Conservation (phyloP, 176 grass and related monocot species). For the Chrysopogon serrulatus region DNA sequence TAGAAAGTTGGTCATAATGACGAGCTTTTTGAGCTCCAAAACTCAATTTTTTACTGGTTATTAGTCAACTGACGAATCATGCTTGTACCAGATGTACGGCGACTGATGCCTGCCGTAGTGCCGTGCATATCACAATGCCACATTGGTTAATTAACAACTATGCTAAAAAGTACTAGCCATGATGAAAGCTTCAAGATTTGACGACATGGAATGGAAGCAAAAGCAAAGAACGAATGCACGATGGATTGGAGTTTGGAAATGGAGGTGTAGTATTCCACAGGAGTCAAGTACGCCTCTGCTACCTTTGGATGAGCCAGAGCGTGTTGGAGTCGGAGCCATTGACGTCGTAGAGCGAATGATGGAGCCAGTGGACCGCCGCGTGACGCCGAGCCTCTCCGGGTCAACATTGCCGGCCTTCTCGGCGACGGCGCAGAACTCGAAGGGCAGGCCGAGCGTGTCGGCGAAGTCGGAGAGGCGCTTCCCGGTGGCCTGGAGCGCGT, state of each 20-base stretch:
- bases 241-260: background rate
- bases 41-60: background rate
- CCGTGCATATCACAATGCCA: background rate
- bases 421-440: constrained; percentile 78
- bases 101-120: background rate
- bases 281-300: too few species aligned
- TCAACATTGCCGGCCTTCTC: constrained; percentile 86
- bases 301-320: constrained; percentile 83
- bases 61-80: background rate
- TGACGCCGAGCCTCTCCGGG: constrained; percentile 68
- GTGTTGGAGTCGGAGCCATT: constrained; percentile 74
- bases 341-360: constrained; percentile 97
- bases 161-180: constrained; percentile 13
- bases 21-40: constrained; percentile 33
- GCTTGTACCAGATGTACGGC: background rate
- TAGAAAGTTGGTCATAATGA: constrained; percentile 35
- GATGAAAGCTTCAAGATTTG: constrained; percentile 17
- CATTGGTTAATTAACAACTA: constrained; percentile 21
- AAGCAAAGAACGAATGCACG: background rate
- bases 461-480: constrained; percentile 88
- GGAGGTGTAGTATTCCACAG: background rate
- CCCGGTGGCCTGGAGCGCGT: constrained; percentile 76
- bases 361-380: constrained; percentile 84
- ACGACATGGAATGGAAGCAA: constrained; percentile 41
- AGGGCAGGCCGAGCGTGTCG: constrained; percentile 70